phyloP scores from a whole-genome alignment of 768 basidiomycete genomes.

The Phaffia australis region DNA sequence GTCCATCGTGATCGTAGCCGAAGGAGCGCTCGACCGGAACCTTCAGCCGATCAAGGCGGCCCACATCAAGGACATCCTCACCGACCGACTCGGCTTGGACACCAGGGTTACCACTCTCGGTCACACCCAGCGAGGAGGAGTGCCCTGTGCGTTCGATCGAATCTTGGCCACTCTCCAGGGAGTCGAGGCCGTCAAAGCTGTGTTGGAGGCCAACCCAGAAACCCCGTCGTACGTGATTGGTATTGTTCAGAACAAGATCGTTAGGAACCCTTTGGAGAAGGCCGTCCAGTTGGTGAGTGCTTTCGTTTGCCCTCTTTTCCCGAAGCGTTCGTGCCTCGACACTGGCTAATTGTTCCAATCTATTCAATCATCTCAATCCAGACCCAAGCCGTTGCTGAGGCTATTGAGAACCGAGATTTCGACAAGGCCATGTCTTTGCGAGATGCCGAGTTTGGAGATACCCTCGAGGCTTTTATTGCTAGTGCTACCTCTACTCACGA shows the following conservation, averaged over 20 bases:
- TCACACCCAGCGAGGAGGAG: slow-evolving; percentile 90
- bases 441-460: slow-evolving; percentile 83
- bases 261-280: slow-evolving; percentile 76
- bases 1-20: slow-evolving; percentile 96
- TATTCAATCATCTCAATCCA: slow-evolving; percentile 33
- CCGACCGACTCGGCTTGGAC: slow-evolving; percentile 78
- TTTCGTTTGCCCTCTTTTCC: slow-evolving; percentile 4
- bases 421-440: slow-evolving; percentile 73
- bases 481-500: slow-evolving; percentile 50
- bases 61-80: slow-evolving; percentile 78
- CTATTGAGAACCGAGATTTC: slow-evolving; percentile 74
- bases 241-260: slow-evolving; percentile 88
- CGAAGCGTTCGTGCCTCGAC: background rate
- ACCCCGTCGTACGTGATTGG: slow-evolving; percentile 98
- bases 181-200: slow-evolving; percentile 77
- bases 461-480: slow-evolving; percentile 69
- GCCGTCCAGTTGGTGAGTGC: slow-evolving; percentile 72
- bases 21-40: slow-evolving; percentile 79
- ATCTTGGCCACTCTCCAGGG: slow-evolving; percentile 95
- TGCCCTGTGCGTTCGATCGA: slow-evolving; percentile 84
- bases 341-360: background rate
- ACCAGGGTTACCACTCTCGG: slow-evolving; percentile 94
- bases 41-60: slow-evolving; percentile 87
- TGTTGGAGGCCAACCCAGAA: slow-evolving; percentile 72
- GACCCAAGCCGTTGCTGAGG: slow-evolving; percentile 76